A percentile compares a stretch with the other conserved stretches of the same genome.
phyloP scores from a whole-genome alignment of 306 rosid genomes.

The Dryas octopetala region DNA sequence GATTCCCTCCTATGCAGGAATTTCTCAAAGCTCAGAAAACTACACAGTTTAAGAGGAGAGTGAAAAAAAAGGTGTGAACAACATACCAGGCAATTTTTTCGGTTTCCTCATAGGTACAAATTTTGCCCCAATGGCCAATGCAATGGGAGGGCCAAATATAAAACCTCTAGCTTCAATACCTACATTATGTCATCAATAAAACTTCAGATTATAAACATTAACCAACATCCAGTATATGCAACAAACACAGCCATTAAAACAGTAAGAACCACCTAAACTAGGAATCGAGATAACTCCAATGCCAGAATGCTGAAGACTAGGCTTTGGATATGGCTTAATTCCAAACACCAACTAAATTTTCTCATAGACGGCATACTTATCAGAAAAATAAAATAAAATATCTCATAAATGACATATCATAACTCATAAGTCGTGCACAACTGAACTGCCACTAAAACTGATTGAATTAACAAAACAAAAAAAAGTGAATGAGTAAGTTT shows the following conservation, averaged over 20 bases:
- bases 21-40: neutral
- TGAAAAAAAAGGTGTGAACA: neutral
- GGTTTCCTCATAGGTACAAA: conserved; percentile 99
- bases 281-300: neutral
- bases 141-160: conserved; percentile 98
- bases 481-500: neutral
- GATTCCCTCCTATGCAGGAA: neutral
- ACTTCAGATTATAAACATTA: conserved; percentile 9
- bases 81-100: conserved; percentile 87
- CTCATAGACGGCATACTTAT: neutral
- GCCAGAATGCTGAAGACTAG: neutral
- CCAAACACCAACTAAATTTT: neutral
- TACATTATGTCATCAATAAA: conserved; percentile 29
- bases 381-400: too few relatives aligned
- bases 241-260: conserved; percentile 7
- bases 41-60: neutral
- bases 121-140: conserved; percentile 94
- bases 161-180: conserved; percentile 98
- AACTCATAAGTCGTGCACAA: too few relatives aligned
- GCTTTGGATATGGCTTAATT: neutral
- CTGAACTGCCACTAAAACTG: too few relatives aligned
- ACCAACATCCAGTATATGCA: conserved; percentile 11
- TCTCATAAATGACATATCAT: too few relatives aligned
- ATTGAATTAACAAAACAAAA: neutral
- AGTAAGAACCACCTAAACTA: conserved; percentile 4